Evolutionary conservation across 2,329 filamentous ascomycete species (phyloP).

Genomic region (Pleurostoma richardsiae): DNA sequence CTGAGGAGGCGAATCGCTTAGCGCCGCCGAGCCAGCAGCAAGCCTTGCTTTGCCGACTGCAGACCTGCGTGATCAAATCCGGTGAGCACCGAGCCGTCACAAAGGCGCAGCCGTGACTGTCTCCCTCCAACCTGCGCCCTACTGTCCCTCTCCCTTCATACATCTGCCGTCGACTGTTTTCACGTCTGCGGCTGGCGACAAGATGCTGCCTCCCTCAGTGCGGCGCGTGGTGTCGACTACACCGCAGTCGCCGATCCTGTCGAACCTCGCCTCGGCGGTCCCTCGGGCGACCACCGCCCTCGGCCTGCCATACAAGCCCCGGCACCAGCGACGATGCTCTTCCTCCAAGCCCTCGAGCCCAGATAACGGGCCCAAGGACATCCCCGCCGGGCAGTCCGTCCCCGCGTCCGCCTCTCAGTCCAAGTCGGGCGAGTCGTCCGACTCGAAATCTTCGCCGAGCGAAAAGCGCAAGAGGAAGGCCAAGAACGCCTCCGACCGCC

Average conservation of each 20-base stretch:
- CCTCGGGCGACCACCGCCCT: constrained; percentile 30
- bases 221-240: constrained; percentile 46
- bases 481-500: constrained; percentile 41
- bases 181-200: constrained; percentile 11
- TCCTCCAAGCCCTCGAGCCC: constrained; percentile 59
- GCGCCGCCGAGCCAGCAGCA: too few relatives aligned
- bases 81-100: too few relatives aligned
- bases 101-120: too few relatives aligned
- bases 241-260: constrained; percentile 38
- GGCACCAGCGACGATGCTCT: constrained; percentile 51
- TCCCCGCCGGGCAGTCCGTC: constrained; percentile 44
- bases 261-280: constrained; percentile 33
- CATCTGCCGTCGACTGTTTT: neutral
- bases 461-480: constrained; percentile 56
- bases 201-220: constrained; percentile 51
- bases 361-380: constrained; percentile 48
- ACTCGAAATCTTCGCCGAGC: constrained; percentile 33
- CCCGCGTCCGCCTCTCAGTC: constrained; percentile 37
- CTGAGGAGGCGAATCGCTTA: too few relatives aligned
- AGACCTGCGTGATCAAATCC: too few relatives aligned
- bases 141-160: too few relatives aligned
- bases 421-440: constrained; percentile 28
- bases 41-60: too few relatives aligned
- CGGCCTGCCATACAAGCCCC: constrained; percentile 28
- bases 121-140: too few relatives aligned